Evolutionary conservation across 306 rosid species (phyloP).

Genomic region (Macrotyloma uniflorum): DNA sequence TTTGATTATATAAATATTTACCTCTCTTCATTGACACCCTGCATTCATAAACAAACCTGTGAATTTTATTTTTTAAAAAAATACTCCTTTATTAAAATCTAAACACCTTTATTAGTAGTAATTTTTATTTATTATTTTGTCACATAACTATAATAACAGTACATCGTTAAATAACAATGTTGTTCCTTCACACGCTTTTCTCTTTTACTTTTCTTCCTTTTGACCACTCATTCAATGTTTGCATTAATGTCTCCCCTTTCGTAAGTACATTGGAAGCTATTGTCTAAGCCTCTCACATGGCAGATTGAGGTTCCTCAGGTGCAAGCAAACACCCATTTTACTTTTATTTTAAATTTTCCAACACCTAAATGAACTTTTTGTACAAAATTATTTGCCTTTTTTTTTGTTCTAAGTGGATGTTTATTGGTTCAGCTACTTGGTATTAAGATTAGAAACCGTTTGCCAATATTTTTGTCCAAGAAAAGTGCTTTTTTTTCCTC

Average conservation of each 20-base stretch:
- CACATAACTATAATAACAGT: too few relatives aligned
- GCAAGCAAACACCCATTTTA: neutral
- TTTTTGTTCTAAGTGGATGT: too few relatives aligned
- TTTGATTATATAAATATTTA: too few relatives aligned
- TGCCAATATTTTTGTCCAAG: neutral
- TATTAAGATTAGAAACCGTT: neutral
- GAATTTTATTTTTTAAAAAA: neutral
- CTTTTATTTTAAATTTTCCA: neutral
- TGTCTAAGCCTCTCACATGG: neutral
- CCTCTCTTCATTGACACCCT: too few relatives aligned
- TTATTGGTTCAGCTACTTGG: slow-evolving; percentile 2
- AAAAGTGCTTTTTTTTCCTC: too few relatives aligned
- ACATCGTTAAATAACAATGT: too few relatives aligned
- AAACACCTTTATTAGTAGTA: neutral
- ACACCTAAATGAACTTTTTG: neutral
- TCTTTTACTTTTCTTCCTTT: neutral
- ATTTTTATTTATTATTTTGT: too few relatives aligned
- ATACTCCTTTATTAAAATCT: neutral
- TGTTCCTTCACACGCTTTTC: too few relatives aligned
- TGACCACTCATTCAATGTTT: slow-evolving; percentile 23
- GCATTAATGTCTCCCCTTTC: neutral
- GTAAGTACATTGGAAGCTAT: neutral
- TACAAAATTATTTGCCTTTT: too few relatives aligned
- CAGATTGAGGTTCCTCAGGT: too few relatives aligned
- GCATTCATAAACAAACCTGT: neutral